Evolutionary conservation across 768 basidiomycete genomes (phyloP).

Genomic region (Paxillus ammoniavirescens): DNA sequence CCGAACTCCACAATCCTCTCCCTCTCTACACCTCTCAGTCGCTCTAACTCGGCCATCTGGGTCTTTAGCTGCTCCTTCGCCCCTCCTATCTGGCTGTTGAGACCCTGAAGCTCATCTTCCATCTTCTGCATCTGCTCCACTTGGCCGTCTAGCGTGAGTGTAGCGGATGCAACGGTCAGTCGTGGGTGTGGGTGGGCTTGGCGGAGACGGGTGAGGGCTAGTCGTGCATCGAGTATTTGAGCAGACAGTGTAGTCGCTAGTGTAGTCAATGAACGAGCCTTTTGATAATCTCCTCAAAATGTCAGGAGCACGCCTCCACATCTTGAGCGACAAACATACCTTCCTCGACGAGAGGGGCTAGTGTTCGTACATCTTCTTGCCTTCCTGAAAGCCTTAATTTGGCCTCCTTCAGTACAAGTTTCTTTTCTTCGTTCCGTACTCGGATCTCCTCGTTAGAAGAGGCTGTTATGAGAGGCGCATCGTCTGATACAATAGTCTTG

Average conservation of each 20-base stretch:
- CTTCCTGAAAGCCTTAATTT: slow-evolving; percentile 64
- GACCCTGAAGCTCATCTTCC: slow-evolving; percentile 58
- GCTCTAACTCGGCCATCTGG: slow-evolving; percentile 55
- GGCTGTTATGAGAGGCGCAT: slow-evolving; percentile 75
- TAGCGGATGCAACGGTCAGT: slow-evolving; percentile 73
- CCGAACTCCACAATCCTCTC: slow-evolving; percentile 62
- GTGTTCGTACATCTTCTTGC: slow-evolving; percentile 56
- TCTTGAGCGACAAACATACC: slow-evolving; percentile 36
- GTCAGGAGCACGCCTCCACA: neutral
- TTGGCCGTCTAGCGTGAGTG: slow-evolving; percentile 70
- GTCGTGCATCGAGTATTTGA: slow-evolving; percentile 79
- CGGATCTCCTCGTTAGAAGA: slow-evolving; percentile 74
- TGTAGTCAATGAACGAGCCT: slow-evolving; percentile 49
- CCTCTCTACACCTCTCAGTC: slow-evolving; percentile 58
- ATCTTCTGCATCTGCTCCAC: slow-evolving; percentile 78
- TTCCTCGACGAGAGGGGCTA: slow-evolving; percentile 69
- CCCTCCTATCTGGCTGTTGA: slow-evolving; percentile 48
- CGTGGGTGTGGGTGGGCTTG: slow-evolving; percentile 80
- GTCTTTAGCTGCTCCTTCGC: slow-evolving; percentile 64
- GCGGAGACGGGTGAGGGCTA: slow-evolving; percentile 75
- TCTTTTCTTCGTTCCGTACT: slow-evolving; percentile 64
- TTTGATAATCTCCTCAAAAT: slow-evolving; percentile 51
- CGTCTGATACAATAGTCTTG: slow-evolving; percentile 82
- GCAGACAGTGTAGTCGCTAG: slow-evolving; percentile 63
- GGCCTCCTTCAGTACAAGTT: slow-evolving; percentile 59